These are phyloP conservation scores for Stachybotrys chartarum DNA, from an alignment of 2,329 filamentous ascomycete genomes.

Conservation along the genomic window DNA sequence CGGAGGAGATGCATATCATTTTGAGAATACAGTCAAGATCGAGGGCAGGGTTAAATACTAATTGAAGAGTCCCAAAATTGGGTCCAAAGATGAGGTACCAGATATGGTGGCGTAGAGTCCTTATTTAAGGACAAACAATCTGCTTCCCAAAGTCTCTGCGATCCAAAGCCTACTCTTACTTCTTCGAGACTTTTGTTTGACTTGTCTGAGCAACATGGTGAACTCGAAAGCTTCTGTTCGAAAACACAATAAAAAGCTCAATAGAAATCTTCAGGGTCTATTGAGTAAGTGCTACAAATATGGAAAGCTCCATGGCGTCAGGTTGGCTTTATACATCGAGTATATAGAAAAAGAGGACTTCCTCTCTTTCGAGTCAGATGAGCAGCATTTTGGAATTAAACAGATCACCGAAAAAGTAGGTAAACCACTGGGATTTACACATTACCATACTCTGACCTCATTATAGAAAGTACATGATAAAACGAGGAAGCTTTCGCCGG, in stretches of 20 bases:
- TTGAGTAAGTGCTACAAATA: neutral
- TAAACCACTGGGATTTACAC: neutral
- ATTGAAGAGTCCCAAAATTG: neutral
- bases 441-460: neutral
- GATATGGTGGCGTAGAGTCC: neutral
- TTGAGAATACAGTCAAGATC: neutral
- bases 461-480: neutral
- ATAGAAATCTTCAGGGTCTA: neutral
- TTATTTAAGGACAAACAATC: neutral
- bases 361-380: neutral
- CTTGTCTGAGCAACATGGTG: neutral
- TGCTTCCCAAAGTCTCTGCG: neutral
- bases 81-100: neutral
- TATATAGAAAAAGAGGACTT: neutral
- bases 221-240: neutral
- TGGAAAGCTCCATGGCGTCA: neutral
- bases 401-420: neutral
- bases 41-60: neutral
- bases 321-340: neutral
- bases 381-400: neutral
- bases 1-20: neutral
- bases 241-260: neutral
- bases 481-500: neutral
- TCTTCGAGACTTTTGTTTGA: neutral
- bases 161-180: neutral